Percentiles rank a stretch among this genome's conserved stretches.
These are phyloP conservation scores for Globisporangium yorkense DNA, from an alignment of 352 stramenopile species.

Conservation along the genomic window DNA sequence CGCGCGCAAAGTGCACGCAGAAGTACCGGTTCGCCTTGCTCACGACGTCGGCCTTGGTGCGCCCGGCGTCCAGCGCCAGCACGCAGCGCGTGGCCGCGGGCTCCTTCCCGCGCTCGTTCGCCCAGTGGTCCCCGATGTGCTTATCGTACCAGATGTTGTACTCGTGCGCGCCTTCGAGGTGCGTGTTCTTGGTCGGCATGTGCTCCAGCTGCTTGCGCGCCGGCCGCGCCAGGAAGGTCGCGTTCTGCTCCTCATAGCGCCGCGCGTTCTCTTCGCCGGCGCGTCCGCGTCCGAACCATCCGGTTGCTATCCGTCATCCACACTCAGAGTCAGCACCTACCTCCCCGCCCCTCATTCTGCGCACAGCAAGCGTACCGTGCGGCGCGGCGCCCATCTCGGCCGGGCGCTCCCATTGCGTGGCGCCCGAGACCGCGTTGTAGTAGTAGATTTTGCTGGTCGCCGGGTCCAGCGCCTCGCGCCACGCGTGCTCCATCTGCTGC, in stretches of 20 bases:
- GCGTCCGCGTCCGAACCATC: slow-evolving; percentile 91
- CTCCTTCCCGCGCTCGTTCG: slow-evolving; percentile 78
- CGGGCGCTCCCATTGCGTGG: slow-evolving; percentile 88
- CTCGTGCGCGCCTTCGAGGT: slow-evolving; percentile 88
- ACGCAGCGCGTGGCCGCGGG: slow-evolving; percentile 83
- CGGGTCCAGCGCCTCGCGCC: slow-evolving; percentile 89
- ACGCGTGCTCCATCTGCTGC: slow-evolving; percentile 34
- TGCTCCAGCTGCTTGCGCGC: slow-evolving; percentile 90
- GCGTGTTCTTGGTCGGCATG: slow-evolving; percentile 80
- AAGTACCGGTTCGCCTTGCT: slow-evolving; percentile 87
- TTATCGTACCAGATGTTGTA: slow-evolving; percentile 97
- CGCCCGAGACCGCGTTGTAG: slow-evolving; percentile 86
- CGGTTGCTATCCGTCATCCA: slow-evolving; percentile 48
- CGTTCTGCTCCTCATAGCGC: slow-evolving; percentile 84
- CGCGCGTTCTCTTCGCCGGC: slow-evolving; percentile 60
- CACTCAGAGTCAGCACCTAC: background rate
- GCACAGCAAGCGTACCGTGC: slow-evolving; percentile 23
- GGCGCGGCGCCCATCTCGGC: slow-evolving; percentile 89
- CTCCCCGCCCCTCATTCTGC: too few species aligned
- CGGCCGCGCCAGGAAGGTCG: slow-evolving; percentile 73
- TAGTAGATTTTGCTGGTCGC: slow-evolving; percentile 92
- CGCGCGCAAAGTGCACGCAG: slow-evolving; percentile 90
- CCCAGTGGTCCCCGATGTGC: slow-evolving; percentile 90
- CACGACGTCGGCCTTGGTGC: slow-evolving; percentile 88
- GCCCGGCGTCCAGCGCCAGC: slow-evolving; percentile 81